These are phyloP conservation scores for Paracoccidioides brasiliensis DNA, from an alignment of 2,329 filamentous ascomycete genomes.

Conservation along the genomic window DNA sequence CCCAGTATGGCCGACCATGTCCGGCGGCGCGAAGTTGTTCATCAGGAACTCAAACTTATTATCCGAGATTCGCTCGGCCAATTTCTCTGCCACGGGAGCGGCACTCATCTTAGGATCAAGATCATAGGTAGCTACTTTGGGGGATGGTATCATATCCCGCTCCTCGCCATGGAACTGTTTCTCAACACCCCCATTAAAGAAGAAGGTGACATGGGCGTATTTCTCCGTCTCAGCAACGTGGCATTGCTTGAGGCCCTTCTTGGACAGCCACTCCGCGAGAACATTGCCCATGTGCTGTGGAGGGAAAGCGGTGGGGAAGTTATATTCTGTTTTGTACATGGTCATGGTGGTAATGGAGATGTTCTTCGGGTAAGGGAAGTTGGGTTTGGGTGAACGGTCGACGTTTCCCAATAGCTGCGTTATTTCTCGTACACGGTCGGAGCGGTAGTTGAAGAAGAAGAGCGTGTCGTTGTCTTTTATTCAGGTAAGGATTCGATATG, in stretches of 20 bases:
- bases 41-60: conserved; percentile 91
- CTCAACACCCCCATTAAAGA: conserved; percentile 98
- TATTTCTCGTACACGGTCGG: conserved; percentile 90
- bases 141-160: conserved; percentile 86
- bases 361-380: conserved; percentile 90
- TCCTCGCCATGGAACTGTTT: conserved; percentile 87
- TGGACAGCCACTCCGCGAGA: conserved; percentile 90
- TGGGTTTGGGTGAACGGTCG: conserved; percentile 77
- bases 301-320: conserved; percentile 82
- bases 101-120: conserved; percentile 92
- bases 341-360: conserved; percentile 90
- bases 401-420: conserved; percentile 86
- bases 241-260: conserved; percentile 80
- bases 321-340: conserved; percentile 90
- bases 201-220: conserved; percentile 98
- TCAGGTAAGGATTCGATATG: conserved; percentile 11
- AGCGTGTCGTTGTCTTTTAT: conserved; percentile 69
- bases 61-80: conserved; percentile 72
- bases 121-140: conserved; percentile 93
- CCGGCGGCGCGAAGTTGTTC: conserved; percentile 99
- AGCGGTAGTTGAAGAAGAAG: conserved; percentile 99
- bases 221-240: conserved; percentile 98
- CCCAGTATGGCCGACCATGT: conserved; percentile 98
- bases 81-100: conserved; percentile 75
- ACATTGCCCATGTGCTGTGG: conserved; percentile 96